phyloP scores from a whole-genome alignment of 2,329 filamentous ascomycete species.

The Aspergillus nomiae region DNA sequence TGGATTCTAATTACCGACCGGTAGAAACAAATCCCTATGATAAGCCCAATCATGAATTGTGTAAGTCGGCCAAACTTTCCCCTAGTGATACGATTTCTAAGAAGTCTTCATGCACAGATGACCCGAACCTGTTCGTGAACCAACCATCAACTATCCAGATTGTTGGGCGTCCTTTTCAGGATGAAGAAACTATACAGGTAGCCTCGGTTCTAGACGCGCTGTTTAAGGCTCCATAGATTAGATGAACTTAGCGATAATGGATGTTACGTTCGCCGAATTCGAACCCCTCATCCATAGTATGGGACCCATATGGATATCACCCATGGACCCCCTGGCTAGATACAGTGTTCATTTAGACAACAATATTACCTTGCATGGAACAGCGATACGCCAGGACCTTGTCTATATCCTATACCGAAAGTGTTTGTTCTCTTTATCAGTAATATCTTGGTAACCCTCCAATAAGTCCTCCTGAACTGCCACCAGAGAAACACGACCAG shows the following conservation, averaged over 20 bases:
- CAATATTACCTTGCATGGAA: not conserved
- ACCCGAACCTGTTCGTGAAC: conserved; percentile 1
- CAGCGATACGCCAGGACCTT: not conserved
- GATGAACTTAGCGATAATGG: not conserved
- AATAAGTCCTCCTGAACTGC: not conserved
- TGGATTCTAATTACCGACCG: not conserved
- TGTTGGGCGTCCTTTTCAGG: conserved; percentile 6
- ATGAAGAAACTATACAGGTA: not conserved
- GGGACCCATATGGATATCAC: not conserved
- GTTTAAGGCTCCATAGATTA: not conserved
- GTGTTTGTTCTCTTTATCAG: not conserved
- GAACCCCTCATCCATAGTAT: not conserved
- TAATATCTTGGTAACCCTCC: not conserved
- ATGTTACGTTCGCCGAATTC: not conserved
- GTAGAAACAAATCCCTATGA: conserved; percentile 3
- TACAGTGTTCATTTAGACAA: not conserved
- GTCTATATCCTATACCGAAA: not conserved
- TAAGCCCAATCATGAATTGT: not conserved
- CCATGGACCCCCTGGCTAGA: not conserved
- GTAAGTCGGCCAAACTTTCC: not conserved
- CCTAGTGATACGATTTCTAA: not conserved
- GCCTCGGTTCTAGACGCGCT: not conserved
- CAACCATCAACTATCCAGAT: conserved; percentile 5
- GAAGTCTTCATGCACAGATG: not conserved
- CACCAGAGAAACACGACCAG: not conserved